A percentile compares a stretch with the other conserved stretches of the same genome.
These are phyloP conservation scores for Fusarium albidum DNA, from an alignment of 2,329 filamentous ascomycete species.

Conservation along the genomic window DNA sequence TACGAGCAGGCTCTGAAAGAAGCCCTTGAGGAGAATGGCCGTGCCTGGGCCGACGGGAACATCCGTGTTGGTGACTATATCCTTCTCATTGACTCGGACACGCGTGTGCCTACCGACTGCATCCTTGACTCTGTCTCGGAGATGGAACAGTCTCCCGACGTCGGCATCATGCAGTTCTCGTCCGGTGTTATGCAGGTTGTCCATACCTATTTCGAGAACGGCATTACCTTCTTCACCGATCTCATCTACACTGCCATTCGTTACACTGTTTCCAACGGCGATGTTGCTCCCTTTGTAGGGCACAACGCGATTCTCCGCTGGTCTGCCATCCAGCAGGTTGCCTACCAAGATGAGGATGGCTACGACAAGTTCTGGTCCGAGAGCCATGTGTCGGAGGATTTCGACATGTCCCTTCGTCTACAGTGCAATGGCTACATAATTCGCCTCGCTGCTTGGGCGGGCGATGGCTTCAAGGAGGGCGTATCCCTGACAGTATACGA, in stretches of 20 bases:
- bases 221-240: constrained; percentile 76
- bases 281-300: constrained; percentile 82
- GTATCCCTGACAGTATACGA: constrained; percentile 87
- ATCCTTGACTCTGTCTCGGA: constrained; percentile 81
- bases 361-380: constrained; percentile 86
- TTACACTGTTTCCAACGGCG: constrained; percentile 79
- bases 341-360: constrained; percentile 73
- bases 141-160: constrained; percentile 81
- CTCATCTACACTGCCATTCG: constrained; percentile 80
- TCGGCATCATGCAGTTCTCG: constrained; percentile 80
- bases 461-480: constrained; percentile 82
- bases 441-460: constrained; percentile 75
- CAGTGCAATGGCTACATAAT: constrained; percentile 78
- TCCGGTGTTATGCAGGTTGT: constrained; percentile 84
- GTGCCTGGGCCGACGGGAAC: constrained; percentile 84
- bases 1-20: constrained; percentile 73
- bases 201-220: constrained; percentile 75
- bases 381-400: constrained; percentile 81
- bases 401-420: constrained; percentile 81
- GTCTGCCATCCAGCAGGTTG: constrained; percentile 77
- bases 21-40: constrained; percentile 71
- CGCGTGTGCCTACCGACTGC: constrained; percentile 79
- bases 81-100: constrained; percentile 77
- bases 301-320: constrained; percentile 81
- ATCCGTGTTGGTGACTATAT: constrained; percentile 88